Evolutionary conservation across 2,329 filamentous ascomycete species (phyloP), one percentile per base, ranked within the genome.

Genomic region (Fusarium praegraminearum): DNA sequence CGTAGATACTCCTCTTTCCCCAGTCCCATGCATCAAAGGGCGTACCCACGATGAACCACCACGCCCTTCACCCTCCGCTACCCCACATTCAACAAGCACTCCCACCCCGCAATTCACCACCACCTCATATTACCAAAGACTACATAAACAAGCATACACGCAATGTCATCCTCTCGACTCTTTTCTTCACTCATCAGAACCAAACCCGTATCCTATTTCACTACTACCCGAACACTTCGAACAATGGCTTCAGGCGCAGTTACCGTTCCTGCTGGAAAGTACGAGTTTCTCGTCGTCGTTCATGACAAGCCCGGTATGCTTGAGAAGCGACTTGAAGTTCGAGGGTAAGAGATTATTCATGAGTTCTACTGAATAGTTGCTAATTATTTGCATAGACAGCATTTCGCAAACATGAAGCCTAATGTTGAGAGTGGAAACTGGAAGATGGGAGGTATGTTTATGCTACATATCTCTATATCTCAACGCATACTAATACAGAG

Each of bases 251-350:
- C 65, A 13, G 61, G 65, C 20, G 59, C 78, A 24, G 66, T 74
- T 28, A 65, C 78, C 26, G 50, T 71, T 33, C 45, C 69, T 26
- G 46, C 55, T 15, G 73, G 71, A 38, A 86, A 85, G 76, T 85
- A 81, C 65, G 89, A 92, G 78, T 93, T 89, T 83, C 85, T 93
- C 38, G 89, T 90, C 72, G 83, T 93, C 61, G 76, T 92, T 38
- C 91, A 89, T 15, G 91, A 93, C 78, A 87, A 89, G 78, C 85
- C 89, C 3, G 88, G 86, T 41, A 82, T 79, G 22, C 80, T 85
- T 62, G 83, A 84, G 69, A 91, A 90, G 83, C 83, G 91, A 57
- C 80, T 92, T 28, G 86, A 88, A 70, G 84, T 89, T 46, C 83
- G 88, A 67, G 78, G 83, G 88, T 90, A 77, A 73, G 86, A 7